A percentile compares a stretch with the other conserved stretches of the same genome.
Evolutionary conservation across 768 basidiomycete genomes (phyloP).

Genomic region (Porphyrellus cyaneotinctus): DNA sequence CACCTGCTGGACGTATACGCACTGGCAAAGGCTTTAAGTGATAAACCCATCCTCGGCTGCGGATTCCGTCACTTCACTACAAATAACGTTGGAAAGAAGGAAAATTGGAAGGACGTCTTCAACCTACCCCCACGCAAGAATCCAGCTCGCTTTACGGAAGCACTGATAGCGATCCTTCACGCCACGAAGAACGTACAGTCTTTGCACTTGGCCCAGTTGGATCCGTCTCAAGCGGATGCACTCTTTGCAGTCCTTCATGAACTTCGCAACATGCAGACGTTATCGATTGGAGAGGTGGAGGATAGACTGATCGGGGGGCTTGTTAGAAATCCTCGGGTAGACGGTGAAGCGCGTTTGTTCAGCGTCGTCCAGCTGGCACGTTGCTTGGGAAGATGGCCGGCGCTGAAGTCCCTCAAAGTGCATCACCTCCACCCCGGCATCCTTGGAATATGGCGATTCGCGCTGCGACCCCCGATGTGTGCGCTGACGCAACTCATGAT

Average conservation of each 20-base stretch:
- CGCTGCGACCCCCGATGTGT: conserved; percentile 14
- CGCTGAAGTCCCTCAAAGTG: conserved; percentile 10
- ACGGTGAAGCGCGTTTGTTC: conserved; percentile 1
- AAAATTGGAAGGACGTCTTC: conserved; percentile 1
- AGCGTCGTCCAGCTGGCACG: conserved; percentile 18
- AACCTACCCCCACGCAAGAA: neutral
- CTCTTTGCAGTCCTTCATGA: conserved; percentile 9
- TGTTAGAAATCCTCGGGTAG: neutral
- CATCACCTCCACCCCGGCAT: conserved; percentile 14
- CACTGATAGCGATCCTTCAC: conserved; percentile 17
- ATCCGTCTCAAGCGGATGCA: conserved; percentile 8
- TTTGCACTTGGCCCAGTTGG: conserved; percentile 13
- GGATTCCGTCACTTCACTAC: conserved; percentile 18
- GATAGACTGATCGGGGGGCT: neutral
- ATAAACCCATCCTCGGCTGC: conserved; percentile 10
- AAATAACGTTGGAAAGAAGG: conserved; percentile 8
- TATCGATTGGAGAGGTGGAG: conserved; percentile 12
- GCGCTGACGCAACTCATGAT: conserved; percentile 19
- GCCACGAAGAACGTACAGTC: conserved; percentile 14
- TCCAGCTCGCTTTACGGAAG: conserved; percentile 11
- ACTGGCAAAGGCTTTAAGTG: conserved; percentile 15
- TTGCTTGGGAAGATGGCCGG: conserved; percentile 16
- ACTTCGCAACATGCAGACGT: conserved; percentile 7
- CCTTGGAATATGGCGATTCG: conserved; percentile 10
- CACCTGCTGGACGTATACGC: conserved; percentile 13